phyloP scores from a whole-genome alignment of 1,139 yeast species.

The Pichia sp. region DNA sequence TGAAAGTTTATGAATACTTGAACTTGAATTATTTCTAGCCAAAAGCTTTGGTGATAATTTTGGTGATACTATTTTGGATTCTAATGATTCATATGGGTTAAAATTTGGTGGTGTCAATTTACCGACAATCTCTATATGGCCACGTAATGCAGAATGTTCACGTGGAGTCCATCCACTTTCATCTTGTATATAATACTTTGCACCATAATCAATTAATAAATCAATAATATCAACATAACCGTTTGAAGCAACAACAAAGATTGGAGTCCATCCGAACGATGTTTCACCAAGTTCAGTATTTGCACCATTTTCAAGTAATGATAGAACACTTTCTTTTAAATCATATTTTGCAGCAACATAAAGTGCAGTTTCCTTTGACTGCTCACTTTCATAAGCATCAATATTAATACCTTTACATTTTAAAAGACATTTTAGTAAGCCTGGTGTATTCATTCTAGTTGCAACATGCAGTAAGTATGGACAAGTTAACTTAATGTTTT shows the following conservation, averaged over 20 bases:
- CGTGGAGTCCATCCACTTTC: slow-evolving; percentile 95
- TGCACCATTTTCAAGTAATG: slow-evolving; percentile 55
- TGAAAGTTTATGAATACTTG: slow-evolving; percentile 10
- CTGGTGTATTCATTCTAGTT: slow-evolving; percentile 58
- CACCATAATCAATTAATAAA: slow-evolving; percentile 47
- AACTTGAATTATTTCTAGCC: slow-evolving; percentile 12
- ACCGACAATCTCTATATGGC: slow-evolving; percentile 69
- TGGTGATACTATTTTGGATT: slow-evolving; percentile 17
- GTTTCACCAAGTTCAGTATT: slow-evolving; percentile 69
- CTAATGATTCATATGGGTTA: slow-evolving; percentile 26
- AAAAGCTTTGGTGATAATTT: slow-evolving; percentile 16
- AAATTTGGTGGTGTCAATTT: slow-evolving; percentile 41
- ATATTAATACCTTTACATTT: slow-evolving; percentile 56
- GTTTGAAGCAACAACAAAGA: slow-evolving; percentile 86
- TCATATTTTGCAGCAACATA: slow-evolving; percentile 73
- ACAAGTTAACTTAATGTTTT: slow-evolving; percentile 33
- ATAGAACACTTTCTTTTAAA: slow-evolving; percentile 46
- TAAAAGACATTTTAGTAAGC: slow-evolving; percentile 50
- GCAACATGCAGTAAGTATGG: slow-evolving; percentile 62
- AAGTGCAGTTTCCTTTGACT: slow-evolving; percentile 68
- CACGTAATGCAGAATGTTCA: slow-evolving; percentile 92
- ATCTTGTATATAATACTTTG: slow-evolving; percentile 55
- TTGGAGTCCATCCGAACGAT: slow-evolving; percentile 92
- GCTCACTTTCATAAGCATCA: slow-evolving; percentile 52
- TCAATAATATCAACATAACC: slow-evolving; percentile 59